A percentile compares a stretch with the other conserved stretches of the same genome.
Evolutionary conservation across 352 stramenopile species (phyloP).

Genomic region (Pythium utonaiense): DNA sequence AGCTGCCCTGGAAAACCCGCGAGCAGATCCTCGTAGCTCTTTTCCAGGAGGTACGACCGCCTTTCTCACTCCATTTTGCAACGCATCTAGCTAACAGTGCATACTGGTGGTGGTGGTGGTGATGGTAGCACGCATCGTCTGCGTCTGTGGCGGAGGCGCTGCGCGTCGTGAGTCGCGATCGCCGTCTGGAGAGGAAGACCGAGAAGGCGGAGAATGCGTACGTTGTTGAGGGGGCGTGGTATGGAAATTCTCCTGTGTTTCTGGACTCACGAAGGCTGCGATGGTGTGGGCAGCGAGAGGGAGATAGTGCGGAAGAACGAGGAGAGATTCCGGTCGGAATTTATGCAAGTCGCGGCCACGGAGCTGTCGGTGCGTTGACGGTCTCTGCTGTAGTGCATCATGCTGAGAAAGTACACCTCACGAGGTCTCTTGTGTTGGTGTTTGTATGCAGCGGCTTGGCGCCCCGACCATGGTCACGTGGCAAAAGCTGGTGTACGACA

Average conservation of each 20-base stretch:
- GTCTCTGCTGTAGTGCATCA: too few species aligned
- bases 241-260: too few species aligned
- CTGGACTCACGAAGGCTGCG: too few species aligned
- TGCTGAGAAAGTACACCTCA: too few species aligned
- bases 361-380: slow-evolving; percentile 59
- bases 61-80: too few species aligned
- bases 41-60: slow-evolving; percentile 37
- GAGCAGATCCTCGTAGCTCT: slow-evolving; percentile 44
- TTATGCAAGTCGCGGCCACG: slow-evolving; percentile 46
- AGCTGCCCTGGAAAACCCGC: slow-evolving; percentile 46
- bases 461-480: slow-evolving; percentile 51
- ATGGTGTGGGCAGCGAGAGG: slow-evolving; percentile 48
- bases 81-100: too few species aligned
- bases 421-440: too few species aligned
- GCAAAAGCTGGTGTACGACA: slow-evolving; percentile 65
- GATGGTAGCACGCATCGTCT: slow-evolving; percentile 48
- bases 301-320: slow-evolving; percentile 43
- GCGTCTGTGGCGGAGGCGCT: slow-evolving; percentile 32
- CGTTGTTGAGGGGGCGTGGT: too few species aligned
- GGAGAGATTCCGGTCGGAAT: slow-evolving; percentile 50
- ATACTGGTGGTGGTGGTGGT: too few species aligned
- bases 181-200: slow-evolving; percentile 44
- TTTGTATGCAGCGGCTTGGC: slow-evolving; percentile 46
- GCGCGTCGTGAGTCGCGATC: slow-evolving; percentile 26
- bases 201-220: slow-evolving; percentile 43